phyloP scores from a whole-genome alignment of 2,329 filamentous ascomycete species.

The Raffaelea arxii region DNA sequence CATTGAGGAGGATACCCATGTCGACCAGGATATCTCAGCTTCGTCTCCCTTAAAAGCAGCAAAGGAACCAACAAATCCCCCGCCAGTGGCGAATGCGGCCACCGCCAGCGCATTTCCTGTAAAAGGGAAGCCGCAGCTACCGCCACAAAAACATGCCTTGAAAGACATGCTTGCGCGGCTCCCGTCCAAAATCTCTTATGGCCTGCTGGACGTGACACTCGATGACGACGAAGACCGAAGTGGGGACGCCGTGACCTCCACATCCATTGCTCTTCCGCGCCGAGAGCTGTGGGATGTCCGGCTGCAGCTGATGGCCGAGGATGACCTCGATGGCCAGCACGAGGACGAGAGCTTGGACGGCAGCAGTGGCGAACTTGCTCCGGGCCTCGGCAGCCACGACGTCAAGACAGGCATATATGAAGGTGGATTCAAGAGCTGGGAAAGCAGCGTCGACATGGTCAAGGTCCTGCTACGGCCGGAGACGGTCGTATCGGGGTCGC shows the following conservation, averaged over 20 bases:
- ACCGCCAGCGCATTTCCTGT: conserved; percentile 48
- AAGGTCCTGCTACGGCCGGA: conserved; percentile 50
- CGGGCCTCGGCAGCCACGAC: conserved; percentile 57
- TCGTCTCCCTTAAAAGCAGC: conserved; percentile 10
- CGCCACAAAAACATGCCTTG: conserved; percentile 41
- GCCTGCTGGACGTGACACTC: conserved; percentile 48
- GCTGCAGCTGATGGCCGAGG: conserved; percentile 70
- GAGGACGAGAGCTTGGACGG: conserved; percentile 23
- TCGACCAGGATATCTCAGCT: conserved; percentile 8
- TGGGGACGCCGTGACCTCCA: conserved; percentile 22
- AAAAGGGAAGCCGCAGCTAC: conserved; percentile 48
- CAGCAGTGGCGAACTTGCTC: conserved; percentile 24
- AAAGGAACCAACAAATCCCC: conserved; percentile 10
- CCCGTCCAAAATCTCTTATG: conserved; percentile 66
- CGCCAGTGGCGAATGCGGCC: too few species aligned
- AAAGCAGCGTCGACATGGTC: conserved; percentile 72
- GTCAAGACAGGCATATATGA: conserved; percentile 77
- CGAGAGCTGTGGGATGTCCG: conserved; percentile 75
- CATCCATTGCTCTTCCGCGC: conserved; percentile 48
- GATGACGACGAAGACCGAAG: conserved; percentile 29
- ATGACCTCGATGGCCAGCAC: conserved; percentile 47
- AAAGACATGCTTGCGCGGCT: conserved; percentile 44
- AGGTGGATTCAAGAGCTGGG: conserved; percentile 84
- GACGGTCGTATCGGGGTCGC: conserved; percentile 23
- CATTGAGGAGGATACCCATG: conserved; percentile 40